Percentiles rank a stretch among this genome's conserved stretches.
These are phyloP conservation scores for Cordyceps cicadae DNA, from an alignment of 2,329 filamentous ascomycete species.

Conservation along the genomic window DNA sequence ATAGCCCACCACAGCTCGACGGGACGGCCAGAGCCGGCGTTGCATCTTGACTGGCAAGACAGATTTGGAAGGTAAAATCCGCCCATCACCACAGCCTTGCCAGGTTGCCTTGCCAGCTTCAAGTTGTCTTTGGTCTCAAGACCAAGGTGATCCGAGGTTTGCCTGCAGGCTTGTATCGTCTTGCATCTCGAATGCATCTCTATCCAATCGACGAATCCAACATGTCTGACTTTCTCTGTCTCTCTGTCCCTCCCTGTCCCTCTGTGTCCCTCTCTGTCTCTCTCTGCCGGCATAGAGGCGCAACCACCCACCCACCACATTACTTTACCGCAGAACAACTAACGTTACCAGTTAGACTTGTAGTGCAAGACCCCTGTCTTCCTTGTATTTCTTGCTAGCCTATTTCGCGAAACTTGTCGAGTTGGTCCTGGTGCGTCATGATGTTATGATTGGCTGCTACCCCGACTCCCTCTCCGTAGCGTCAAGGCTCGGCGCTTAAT, in stretches of 20 bases:
- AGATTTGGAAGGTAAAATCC: not conserved
- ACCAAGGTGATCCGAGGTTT: not conserved
- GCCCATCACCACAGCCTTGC: not conserved
- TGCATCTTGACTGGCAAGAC: not conserved
- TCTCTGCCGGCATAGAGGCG: too few species aligned
- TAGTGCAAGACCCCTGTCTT: not conserved
- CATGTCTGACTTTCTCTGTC: too few species aligned
- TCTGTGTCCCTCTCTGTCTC: too few species aligned
- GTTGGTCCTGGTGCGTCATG: not conserved
- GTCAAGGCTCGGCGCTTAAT: slow-evolving; percentile 10
- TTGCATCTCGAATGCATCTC: not conserved
- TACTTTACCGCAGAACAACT: not conserved
- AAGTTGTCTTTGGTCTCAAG: not conserved
- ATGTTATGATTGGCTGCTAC: slow-evolving; percentile 5
- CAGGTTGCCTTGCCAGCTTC: too few species aligned
- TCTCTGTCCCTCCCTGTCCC: too few species aligned
- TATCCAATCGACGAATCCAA: not conserved
- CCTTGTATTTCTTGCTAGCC: not conserved
- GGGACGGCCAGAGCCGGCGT: slow-evolving; percentile 4
- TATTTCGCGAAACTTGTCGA: not conserved
- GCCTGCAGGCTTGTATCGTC: not conserved
- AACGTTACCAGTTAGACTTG: not conserved
- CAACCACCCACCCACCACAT: not conserved
- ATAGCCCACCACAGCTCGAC: not conserved
- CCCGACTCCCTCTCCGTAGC: not conserved